Evolutionary conservation across 139 green algal species (phyloP), one percentile per base, ranked within the genome.

Genomic region (Diplosphaera chodatii): DNA sequence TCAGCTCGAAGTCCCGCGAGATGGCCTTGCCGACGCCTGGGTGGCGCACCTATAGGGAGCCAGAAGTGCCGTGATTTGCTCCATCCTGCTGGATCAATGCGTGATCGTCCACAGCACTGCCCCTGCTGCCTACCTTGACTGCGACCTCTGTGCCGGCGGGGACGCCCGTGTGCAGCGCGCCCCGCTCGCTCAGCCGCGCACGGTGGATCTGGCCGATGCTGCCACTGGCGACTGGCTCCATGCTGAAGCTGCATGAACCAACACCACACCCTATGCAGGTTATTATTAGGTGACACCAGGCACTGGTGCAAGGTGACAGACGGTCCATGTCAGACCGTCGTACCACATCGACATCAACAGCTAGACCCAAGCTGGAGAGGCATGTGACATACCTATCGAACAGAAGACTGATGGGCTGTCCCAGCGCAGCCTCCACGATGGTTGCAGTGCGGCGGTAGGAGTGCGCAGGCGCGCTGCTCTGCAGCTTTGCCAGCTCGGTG

Each of bases 121-220:
- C n/a, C n/a, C n/a, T n/a, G n/a, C n/a, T n/a, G n/a, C n/a, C n/a
- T n/a, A n/a, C 48, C 85, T 97, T 97, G 67, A 98, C 86, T 0
- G 92, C 93, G 25, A 98, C 93, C 32, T 86, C 40, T 20, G 80
- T 88, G 64, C 90, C 88, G 64, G 78, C 25, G 16, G 69, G 32
- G 27, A 86, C 75, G 27, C 80, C 77, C 28, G 83, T 86, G 70
- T 81, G 72, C 10, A 72, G 70, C 0, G 83, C 80, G 27, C 80
- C 91, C 40, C 85, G 79, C 1, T 69, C 72, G 29, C 75, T 87
- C 40, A 98, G 86, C 78, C 33, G 66, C 0, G 86, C 94, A 6
- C 80, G 73, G 82, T 98, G 87, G 28, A 97, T 85, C 72, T 96
- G 91, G 1, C 92, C 95, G 34, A 99, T 98, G 82, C 79, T 92